A percentile compares a stretch with the other conserved stretches of the same genome.
These are phyloP conservation scores for Cadophora gregata DNA, from an alignment of 2,329 filamentous ascomycete genomes.

Conservation along the genomic window DNA sequence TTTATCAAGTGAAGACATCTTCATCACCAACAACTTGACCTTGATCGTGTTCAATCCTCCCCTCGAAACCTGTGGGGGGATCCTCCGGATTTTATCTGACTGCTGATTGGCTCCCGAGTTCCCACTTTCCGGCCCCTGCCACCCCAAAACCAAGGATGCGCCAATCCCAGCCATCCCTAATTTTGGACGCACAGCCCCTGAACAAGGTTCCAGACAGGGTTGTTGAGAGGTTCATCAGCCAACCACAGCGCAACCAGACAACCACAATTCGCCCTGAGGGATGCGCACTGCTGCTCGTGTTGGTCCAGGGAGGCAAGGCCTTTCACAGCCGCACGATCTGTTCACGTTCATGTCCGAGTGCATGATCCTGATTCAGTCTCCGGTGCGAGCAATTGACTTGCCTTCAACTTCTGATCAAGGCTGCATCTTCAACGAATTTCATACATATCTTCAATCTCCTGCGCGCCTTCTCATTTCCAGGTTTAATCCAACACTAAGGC, in stretches of 20 bases:
- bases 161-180: slow-evolving; percentile 10
- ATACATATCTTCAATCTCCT: not conserved
- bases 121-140: slow-evolving; percentile 1
- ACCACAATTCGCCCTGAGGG: not conserved
- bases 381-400: not conserved
- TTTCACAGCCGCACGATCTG: slow-evolving; percentile 9
- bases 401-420: not conserved
- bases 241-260: slow-evolving; percentile 12
- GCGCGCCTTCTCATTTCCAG: slow-evolving; percentile 4
- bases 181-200: slow-evolving; percentile 15
- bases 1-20: not conserved
- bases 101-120: slow-evolving; percentile 10
- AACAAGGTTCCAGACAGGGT: not conserved
- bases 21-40: not conserved
- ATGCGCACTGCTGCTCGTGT: slow-evolving; percentile 9
- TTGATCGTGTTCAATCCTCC: not conserved
- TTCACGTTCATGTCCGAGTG: not conserved
- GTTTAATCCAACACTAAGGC: not conserved
- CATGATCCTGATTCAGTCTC: not conserved
- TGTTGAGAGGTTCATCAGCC: slow-evolving; percentile 16
- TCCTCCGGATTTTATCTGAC: not conserved
- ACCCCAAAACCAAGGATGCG: not conserved
- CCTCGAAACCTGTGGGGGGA: slow-evolving; percentile 1
- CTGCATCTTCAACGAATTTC: not conserved
- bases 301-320: not conserved